Evolutionary conservation across 164 flowering plant species (phyloP), one percentile per base, ranked within the genome.

Genomic region (Macadamia tetraphylla): DNA sequence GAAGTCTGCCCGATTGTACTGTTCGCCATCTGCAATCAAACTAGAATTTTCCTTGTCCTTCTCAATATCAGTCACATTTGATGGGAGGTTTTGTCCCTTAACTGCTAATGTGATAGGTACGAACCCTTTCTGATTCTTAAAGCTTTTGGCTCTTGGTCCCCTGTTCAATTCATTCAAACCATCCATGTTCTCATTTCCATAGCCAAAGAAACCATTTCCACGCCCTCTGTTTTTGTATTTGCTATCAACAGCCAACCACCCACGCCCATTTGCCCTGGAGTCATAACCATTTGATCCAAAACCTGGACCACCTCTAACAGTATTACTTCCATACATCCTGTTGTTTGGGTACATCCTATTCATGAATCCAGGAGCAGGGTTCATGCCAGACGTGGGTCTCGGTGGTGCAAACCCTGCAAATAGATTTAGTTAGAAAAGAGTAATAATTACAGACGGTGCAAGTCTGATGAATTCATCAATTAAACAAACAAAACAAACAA

Each of bases 161-260:
- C 82, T 71, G 75, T 81, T 87, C 60, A 87, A 76, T 73, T 87
- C 92, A 73, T 86, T 86, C 70, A 86, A 68, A n/a, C 89, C 89
- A 74, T 85, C 87, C 58, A 77, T 44, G 32, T 66, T 78, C 67
- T 83, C 88, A 71, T 77, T 79, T 1, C 83, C 78, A 69, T 78
- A 82, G 0, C 76, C 69, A 63, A 60, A 78, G 68, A 60, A 73
- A 61, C 82, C 79, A 71, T 77, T 76, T 17, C 80, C 79, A 42
- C 84, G 68, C 4, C 82, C 85, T 71, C 83, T 67, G 64, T 55
- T n/a, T 23, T 58, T 73, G 67, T 63, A 73, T 43, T 64, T 73
- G 68, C 42, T 57, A 73, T 68, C 76, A 56, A 48, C 52, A 18
- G 68, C 7, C 48, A 63, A 57, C 71, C 67, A 73, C 42, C 71